Conservation (phyloP, 2,329 filamentous ascomycete genomes). For the Fusarium sp. region DNA sequence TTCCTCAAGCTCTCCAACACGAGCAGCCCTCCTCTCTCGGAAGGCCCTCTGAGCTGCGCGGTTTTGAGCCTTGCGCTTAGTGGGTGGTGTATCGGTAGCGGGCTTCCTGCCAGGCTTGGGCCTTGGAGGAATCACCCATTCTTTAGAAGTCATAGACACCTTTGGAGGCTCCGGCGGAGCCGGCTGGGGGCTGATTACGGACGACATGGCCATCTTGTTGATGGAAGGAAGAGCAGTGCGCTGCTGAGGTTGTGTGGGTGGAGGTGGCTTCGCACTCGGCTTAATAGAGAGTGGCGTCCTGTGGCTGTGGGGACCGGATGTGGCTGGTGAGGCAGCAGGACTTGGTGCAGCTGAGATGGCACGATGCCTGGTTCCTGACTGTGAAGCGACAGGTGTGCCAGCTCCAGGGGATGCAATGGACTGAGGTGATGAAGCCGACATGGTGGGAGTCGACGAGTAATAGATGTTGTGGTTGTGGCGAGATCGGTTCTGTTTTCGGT, state of each 20-base stretch:
- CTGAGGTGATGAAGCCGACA: slow-evolving; percentile 38
- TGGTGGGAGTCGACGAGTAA: slow-evolving; percentile 30
- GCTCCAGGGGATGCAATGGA: slow-evolving; percentile 33
- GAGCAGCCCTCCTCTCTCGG: slow-evolving; percentile 84
- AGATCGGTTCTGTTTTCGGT: slow-evolving; percentile 36
- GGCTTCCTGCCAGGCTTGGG: slow-evolving; percentile 94
- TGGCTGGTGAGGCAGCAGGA: slow-evolving; percentile 36
- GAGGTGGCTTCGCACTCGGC: slow-evolving; percentile 42
- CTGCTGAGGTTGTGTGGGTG: slow-evolving; percentile 44
- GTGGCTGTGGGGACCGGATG: slow-evolving; percentile 34
- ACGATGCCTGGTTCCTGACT: slow-evolving; percentile 32
- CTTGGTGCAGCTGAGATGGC: slow-evolving; percentile 40
- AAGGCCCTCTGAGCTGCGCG: slow-evolving; percentile 91
- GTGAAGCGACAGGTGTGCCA: slow-evolving; percentile 25
- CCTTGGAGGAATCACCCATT: slow-evolving; percentile 86
- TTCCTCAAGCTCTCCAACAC: slow-evolving; percentile 80
- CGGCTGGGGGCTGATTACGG: slow-evolving; percentile 55
- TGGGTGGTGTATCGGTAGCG: slow-evolving; percentile 89
- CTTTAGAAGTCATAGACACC: slow-evolving; percentile 76
- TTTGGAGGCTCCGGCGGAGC: slow-evolving; percentile 55
- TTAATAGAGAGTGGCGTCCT: slow-evolving; percentile 47
- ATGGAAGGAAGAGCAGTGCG: slow-evolving; percentile 49
- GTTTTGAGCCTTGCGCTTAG: slow-evolving; percentile 95
- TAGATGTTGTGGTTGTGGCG: slow-evolving; percentile 26
- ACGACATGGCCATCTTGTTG: slow-evolving; percentile 60